Conservation (phyloP, 2,329 filamentous ascomycete genomes). For the Pestalotiopsis sp. region DNA sequence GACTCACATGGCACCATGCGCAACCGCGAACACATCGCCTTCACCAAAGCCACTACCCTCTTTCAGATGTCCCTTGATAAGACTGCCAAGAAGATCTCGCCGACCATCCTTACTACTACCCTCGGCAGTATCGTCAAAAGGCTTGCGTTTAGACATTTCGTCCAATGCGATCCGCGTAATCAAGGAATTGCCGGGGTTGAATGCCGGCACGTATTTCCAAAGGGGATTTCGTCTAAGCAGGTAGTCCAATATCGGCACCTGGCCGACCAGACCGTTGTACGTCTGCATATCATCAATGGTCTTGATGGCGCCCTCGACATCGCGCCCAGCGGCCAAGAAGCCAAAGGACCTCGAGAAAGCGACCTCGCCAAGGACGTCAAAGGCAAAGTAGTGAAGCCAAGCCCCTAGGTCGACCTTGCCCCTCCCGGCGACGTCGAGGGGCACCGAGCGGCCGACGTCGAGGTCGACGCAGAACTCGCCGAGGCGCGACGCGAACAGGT, state of each 20-base stretch:
- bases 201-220: constrained; percentile 40
- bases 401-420: constrained; percentile 47
- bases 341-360: constrained; percentile 55
- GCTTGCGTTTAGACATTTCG: constrained; percentile 49
- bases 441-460: constrained; percentile 18
- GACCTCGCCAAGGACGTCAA: constrained; percentile 56
- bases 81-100: constrained; percentile 52
- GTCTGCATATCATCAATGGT: constrained; percentile 55
- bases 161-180: constrained; percentile 56
- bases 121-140: constrained; percentile 47
- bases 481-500: constrained; percentile 46
- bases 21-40: constrained; percentile 59
- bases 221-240: constrained; percentile 54
- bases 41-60: constrained; percentile 49
- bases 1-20: constrained; percentile 58
- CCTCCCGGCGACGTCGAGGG: not conserved
- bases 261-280: constrained; percentile 56
- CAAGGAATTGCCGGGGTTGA: constrained; percentile 47
- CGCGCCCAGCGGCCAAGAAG: constrained; percentile 51
- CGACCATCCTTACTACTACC: constrained; percentile 45
- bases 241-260: constrained; percentile 52
- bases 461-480: constrained; percentile 38
- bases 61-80: constrained; percentile 56
- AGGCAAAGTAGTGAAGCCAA: constrained; percentile 48
- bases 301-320: constrained; percentile 54